Evolutionary conservation across 1,284 basidiomycete species (phyloP), one percentile per base, ranked within the genome.

Genomic region (Trichosporon coremiiforme): DNA sequence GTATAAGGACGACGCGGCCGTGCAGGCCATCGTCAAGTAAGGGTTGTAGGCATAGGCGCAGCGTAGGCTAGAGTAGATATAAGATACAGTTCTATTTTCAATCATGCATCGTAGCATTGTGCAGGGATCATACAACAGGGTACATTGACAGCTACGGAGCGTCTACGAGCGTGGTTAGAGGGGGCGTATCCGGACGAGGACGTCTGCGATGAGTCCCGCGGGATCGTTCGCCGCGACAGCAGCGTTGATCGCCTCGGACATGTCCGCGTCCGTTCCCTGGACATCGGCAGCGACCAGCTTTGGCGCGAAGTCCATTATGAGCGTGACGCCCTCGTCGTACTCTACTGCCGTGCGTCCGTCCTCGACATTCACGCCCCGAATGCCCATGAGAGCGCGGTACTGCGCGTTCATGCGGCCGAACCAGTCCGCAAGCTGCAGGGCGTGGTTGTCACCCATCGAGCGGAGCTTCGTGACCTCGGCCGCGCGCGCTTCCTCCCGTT

Each of bases 171-270:
- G 33, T 4, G 6, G 25, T 41, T 10, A 64, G 36, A 71, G 60
- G 15, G 72, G 72, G 66, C 86, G 77, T 38, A 85, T 84, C 55
- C 85, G 79, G 22, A 87, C 85, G 25, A 93, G 80, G 6, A 92
- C 85, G 20, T 89, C 88, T 25, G 87, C 88, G 41, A 93, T 85
- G 22, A 93, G 83, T 0, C 91, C 90, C 38, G 89, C 86, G 0
- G 89, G 88, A 79, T 93, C 89, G 74, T 92, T 90, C 9, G 87
- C 85, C 68, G 88, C 87, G 0, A 90, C 83, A 75, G 90, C 88
- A 4, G 87, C 85, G 55, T 88, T 88, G 3, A 91, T 84, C 1
- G 90, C 80, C 69, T 92, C 90, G 0, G 84, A 85, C 55, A 89
- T 79, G 66, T 91, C 87, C 4, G 29, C 57, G 57, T 60, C 31